These are phyloP conservation scores for Dactylonectria macrodidyma DNA, from an alignment of 2,329 filamentous ascomycete genomes.

Conservation along the genomic window DNA sequence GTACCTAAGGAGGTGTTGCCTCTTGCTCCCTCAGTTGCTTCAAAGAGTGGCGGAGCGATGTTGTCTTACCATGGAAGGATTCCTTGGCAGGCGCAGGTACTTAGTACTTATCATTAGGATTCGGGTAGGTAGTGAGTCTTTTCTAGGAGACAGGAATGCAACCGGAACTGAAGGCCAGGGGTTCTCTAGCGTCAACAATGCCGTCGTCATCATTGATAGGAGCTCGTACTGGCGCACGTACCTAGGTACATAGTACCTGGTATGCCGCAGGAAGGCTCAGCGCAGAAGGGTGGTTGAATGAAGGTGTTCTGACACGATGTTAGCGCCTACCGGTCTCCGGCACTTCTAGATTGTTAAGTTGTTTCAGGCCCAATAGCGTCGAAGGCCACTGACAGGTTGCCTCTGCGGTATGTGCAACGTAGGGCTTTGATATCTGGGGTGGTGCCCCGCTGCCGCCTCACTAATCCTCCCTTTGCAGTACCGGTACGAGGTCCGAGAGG, in stretches of 20 bases:
- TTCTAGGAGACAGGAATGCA: neutral
- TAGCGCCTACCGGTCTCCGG: neutral
- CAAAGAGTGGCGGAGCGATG: neutral
- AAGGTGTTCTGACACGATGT: neutral
- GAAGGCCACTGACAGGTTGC: neutral
- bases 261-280: too few relatives aligned
- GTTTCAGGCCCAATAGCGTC: neutral
- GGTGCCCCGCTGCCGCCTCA: neutral
- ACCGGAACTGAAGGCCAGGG: neutral
- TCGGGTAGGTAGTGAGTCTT: neutral
- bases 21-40: neutral
- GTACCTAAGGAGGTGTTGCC: neutral
- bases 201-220: neutral
- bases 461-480: neutral
- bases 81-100: neutral
- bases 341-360: neutral
- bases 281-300: neutral
- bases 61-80: neutral
- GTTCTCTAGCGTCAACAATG: neutral
- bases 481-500: neutral
- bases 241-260: neutral
- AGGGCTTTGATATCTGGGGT: constrained; percentile 1
- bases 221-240: neutral
- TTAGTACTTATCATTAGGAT: neutral
- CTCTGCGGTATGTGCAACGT: neutral